Base-by-base conservation (phyloP, 805 yeast species). In the Hanseniaspora clermontiae region DNA sequence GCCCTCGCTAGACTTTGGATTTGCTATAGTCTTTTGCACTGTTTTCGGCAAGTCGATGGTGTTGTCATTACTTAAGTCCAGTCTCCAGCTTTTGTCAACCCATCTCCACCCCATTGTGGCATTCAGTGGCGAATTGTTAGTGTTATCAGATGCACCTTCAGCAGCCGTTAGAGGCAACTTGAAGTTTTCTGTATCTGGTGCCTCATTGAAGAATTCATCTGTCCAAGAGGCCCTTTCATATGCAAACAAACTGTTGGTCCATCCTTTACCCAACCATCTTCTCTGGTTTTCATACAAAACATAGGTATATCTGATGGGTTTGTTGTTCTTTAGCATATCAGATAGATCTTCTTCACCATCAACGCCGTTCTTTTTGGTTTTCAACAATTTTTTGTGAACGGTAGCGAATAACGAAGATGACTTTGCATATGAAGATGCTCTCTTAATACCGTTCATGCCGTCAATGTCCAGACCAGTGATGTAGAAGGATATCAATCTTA, bases 151-250 rank as follows among this genome's bases (percentile, higher is more conserved):
- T 10, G 20, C 24, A 9, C 32, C 46, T 58, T 82, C 87, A 7
- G 36, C 42, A 5, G 47, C 57, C 10, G 57, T 53, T 8, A 46
- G 29, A 3, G 98, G 97, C 57, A 91, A 73, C 66, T 82, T 80
- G 69, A 91, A 91, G 19, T 76, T 70, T 6, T 84, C 93, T 19
- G 90, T 83, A 9, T 89, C 74, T 6, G 84, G 80, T 1, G 87
- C 78, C 66, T 89, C 96, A 68, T 90, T 91, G 60, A 89, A 73
- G 65, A 89, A 90, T 68, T 90, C 97, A 67, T 91, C 98, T 0
- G 97, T 90, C 97, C 97, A 91, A 3, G 97, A 84, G 0, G 95
- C 83, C 66, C 98, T 78, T 70, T 91, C 98, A 66, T 91, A 91
- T 51, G 95, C 83, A 60, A 93, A 75, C 66, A 93, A 75, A 65